Percentiles rank a stretch among this genome's conserved stretches.
These are phyloP conservation scores for Spizellomyces sp. DNA, from an alignment of 192 early-diverging fungal species.

Conservation along the genomic window DNA sequence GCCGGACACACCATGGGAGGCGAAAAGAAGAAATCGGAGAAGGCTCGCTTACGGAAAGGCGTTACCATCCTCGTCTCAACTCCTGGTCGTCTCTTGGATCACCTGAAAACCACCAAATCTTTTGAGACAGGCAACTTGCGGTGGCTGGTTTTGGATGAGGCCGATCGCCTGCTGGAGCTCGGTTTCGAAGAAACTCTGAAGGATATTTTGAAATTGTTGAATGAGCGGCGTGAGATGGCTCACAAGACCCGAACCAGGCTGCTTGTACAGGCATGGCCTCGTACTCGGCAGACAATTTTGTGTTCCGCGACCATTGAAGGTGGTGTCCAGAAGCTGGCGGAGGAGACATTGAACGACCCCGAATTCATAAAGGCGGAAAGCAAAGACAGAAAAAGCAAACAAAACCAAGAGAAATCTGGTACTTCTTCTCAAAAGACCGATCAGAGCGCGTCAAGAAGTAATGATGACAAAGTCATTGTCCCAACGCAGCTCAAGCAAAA, in stretches of 20 bases:
- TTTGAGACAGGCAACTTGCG: slow-evolving; percentile 83
- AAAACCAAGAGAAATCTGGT: slow-evolving; percentile 8
- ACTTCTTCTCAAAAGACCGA: slow-evolving; percentile 14
- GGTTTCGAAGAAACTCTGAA: slow-evolving; percentile 70
- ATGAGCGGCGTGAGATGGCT: slow-evolving; percentile 29
- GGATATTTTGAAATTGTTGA: slow-evolving; percentile 47
- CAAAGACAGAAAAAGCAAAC: slow-evolving; percentile 23
- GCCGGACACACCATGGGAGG: slow-evolving; percentile 84
- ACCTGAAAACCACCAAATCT: slow-evolving; percentile 79
- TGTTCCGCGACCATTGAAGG: slow-evolving; percentile 93
- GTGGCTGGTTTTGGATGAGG: slow-evolving; percentile 98
- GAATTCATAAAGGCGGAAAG: slow-evolving; percentile 62
- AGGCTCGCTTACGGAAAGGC: slow-evolving; percentile 77
- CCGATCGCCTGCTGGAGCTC: slow-evolving; percentile 92
- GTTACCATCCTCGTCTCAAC: slow-evolving; percentile 91
- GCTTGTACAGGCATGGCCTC: slow-evolving; percentile 40
- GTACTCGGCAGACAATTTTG: slow-evolving; percentile 47
- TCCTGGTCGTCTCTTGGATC: slow-evolving; percentile 95
- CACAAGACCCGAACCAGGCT: slow-evolving; percentile 19
- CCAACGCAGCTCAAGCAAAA: slow-evolving; percentile 89
- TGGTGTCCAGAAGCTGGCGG: slow-evolving; percentile 81
- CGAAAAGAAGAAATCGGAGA: slow-evolving; percentile 90
- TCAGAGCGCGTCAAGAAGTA: background rate
- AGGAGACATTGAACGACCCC: slow-evolving; percentile 76
- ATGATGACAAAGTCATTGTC: slow-evolving; percentile 51